A percentile compares a stretch with the other conserved stretches of the same genome.
These are phyloP conservation scores for Colletotrichum sp. DNA, from an alignment of 2,329 filamentous ascomycete species.

Conservation along the genomic window DNA sequence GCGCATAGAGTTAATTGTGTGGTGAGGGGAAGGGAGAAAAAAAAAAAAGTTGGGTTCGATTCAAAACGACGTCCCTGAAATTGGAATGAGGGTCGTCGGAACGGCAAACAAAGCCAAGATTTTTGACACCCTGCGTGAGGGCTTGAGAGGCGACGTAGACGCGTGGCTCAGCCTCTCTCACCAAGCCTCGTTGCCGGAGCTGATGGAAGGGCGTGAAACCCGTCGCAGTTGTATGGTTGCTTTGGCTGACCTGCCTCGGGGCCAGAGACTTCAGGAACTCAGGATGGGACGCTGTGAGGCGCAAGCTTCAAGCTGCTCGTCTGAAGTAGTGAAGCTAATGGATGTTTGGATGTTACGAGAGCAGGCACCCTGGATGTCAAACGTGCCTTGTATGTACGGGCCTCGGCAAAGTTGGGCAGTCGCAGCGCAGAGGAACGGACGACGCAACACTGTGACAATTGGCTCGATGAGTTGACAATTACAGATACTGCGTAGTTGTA, in stretches of 20 bases:
- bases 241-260: neutral
- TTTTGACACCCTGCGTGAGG: neutral
- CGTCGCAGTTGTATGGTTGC: neutral
- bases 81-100: neutral
- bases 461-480: neutral
- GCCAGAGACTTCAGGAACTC: neutral
- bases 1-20: neutral
- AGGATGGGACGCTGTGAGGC: neutral
- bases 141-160: neutral
- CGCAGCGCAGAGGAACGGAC: neutral
- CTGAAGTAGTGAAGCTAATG: neutral
- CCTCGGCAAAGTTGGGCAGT: neutral
- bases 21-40: neutral
- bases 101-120: neutral
- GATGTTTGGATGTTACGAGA: neutral
- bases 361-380: neutral
- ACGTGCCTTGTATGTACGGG: neutral
- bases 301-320: neutral
- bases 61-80: neutral
- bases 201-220: neutral
- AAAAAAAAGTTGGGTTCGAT: neutral
- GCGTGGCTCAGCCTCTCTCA: conserved; percentile 14
- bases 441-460: neutral
- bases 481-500: neutral
- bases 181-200: conserved; percentile 15